These are phyloP conservation scores for Ciborinia camelliae DNA, from an alignment of 2,329 filamentous ascomycete species.

Conservation along the genomic window DNA sequence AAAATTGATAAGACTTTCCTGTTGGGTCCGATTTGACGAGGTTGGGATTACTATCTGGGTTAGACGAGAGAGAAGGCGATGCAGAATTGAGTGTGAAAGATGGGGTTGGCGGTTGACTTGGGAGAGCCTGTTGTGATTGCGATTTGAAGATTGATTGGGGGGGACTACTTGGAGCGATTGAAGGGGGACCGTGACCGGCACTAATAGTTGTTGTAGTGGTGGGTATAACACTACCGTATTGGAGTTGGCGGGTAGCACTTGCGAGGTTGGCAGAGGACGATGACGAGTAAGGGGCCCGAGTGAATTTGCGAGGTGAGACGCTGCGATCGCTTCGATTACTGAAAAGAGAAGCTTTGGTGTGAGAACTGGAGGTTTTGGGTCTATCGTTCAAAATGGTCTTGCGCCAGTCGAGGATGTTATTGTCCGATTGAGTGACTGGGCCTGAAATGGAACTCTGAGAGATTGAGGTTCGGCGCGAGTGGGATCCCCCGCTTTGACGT, in stretches of 20 bases:
- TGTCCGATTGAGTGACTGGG: slow-evolving; percentile 52
- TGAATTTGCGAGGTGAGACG: slow-evolving; percentile 47
- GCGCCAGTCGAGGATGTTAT: slow-evolving; percentile 86
- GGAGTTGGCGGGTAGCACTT: slow-evolving; percentile 33
- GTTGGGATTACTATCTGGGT: slow-evolving; percentile 24
- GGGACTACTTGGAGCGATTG: slow-evolving; percentile 32
- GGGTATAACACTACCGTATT: slow-evolving; percentile 25
- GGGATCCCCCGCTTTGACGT: slow-evolving; percentile 45
- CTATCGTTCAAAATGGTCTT: slow-evolving; percentile 57
- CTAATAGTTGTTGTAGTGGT: slow-evolving; percentile 7
- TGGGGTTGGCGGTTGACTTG: slow-evolving; percentile 17
- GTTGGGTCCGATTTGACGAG: slow-evolving; percentile 40
- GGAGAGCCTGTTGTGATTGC: not conserved
- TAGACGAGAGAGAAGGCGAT: not conserved
- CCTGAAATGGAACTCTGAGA: slow-evolving; percentile 35
- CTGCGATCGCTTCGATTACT: slow-evolving; percentile 50
- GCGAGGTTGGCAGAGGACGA: slow-evolving; percentile 31
- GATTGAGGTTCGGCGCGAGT: slow-evolving; percentile 45
- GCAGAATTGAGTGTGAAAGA: slow-evolving; percentile 16
- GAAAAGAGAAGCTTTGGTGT: slow-evolving; percentile 5
- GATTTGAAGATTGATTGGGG: slow-evolving; percentile 21
- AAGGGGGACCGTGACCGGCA: slow-evolving; percentile 24
- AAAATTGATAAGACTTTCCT: slow-evolving; percentile 50
- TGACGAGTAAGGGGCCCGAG: slow-evolving; percentile 35
- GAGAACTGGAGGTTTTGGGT: slow-evolving; percentile 40